These are phyloP conservation scores for Saccharomycopsis amapae DNA, from an alignment of 805 yeast genomes.

Conservation along the genomic window DNA sequence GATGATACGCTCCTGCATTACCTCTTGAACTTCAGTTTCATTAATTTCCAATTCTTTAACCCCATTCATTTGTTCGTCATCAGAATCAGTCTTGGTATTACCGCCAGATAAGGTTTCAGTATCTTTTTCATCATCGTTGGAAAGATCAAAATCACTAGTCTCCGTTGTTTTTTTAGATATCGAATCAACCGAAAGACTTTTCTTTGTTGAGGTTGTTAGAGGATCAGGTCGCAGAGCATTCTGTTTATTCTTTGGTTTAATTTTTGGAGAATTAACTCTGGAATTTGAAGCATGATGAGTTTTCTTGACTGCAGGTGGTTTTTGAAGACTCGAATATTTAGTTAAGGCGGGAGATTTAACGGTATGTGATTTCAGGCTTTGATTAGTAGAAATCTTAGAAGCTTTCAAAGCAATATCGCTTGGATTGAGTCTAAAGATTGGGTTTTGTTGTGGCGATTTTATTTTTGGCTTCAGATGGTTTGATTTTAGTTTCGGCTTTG, in stretches of 20 bases:
- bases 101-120: constrained; percentile 8
- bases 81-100: background rate
- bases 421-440: background rate
- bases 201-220: too few relatives aligned
- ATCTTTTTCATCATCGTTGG: constrained; percentile 22
- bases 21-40: constrained; percentile 27
- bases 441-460: background rate
- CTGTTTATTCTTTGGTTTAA: background rate
- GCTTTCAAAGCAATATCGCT: constrained; percentile 12
- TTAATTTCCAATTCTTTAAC: constrained; percentile 23
- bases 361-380: background rate
- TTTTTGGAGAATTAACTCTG: constrained; percentile 1
- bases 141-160: constrained; percentile 5
- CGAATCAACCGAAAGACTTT: background rate
- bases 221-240: background rate
- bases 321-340: background rate
- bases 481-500: background rate
- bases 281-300: constrained; percentile 1
- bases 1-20: constrained; percentile 27
- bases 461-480: background rate
- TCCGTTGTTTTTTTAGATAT: background rate
- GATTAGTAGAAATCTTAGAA: constrained; percentile 7
- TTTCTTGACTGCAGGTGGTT: constrained; percentile 1
- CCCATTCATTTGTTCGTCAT: background rate
- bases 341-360: background rate